Conservation (phyloP, 2,329 filamentous ascomycete genomes). For the Trichoderma sp. region DNA sequence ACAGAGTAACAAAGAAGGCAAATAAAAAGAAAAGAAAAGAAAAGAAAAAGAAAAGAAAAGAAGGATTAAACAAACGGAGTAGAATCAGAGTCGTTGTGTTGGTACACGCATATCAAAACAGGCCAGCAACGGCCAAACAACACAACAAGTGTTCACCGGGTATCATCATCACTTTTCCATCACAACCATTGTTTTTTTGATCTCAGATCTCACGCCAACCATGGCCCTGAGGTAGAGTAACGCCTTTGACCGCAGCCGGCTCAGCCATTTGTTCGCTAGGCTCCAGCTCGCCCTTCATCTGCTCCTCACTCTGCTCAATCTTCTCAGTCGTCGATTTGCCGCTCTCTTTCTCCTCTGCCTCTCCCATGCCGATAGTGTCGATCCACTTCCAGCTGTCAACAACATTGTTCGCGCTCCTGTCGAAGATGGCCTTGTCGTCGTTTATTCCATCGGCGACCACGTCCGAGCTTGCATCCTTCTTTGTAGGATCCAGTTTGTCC, state of each 20-base stretch:
- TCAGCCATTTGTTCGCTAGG: conserved; percentile 34
- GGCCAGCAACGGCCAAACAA: neutral
- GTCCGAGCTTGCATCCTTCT: conserved; percentile 23
- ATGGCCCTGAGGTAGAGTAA: conserved; percentile 44
- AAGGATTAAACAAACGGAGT: neutral
- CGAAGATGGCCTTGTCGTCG: conserved; percentile 55
- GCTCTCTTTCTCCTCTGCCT: conserved; percentile 33
- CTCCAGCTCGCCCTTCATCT: conserved; percentile 42
- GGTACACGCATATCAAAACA: neutral
- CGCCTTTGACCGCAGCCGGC: neutral
- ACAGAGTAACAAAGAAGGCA: neutral
- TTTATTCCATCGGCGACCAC: conserved; percentile 41
- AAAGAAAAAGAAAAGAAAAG: neutral
- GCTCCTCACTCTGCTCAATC: conserved; percentile 40
- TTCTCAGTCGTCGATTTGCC: conserved; percentile 37
- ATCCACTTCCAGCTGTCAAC: conserved; percentile 57
- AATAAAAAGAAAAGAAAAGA: neutral
- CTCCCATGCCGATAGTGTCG: conserved; percentile 53
- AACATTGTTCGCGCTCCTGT: conserved; percentile 41
- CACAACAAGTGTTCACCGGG: neutral
- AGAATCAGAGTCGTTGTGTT: neutral
- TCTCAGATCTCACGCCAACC: conserved; percentile 55
- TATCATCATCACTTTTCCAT: neutral
- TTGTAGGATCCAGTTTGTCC: conserved; percentile 39
- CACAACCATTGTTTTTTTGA: neutral